Evolutionary conservation across 768 basidiomycete species (phyloP), one percentile per base, ranked within the genome.

Genomic region (Lyophyllum shimeji): DNA sequence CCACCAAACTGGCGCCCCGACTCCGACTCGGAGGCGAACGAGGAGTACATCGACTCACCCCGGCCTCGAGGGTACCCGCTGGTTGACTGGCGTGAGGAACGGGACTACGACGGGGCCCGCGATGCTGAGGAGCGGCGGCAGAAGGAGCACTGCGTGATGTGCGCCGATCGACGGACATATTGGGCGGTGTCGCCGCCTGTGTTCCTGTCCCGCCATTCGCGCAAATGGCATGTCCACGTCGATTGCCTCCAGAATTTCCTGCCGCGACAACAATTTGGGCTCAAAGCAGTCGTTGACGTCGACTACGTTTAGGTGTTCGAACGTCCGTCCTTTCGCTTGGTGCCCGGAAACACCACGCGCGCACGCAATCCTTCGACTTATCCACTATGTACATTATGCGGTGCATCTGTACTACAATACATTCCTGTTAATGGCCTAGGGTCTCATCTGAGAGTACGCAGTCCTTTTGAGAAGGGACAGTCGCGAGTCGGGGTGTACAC

Each of bases 141-240:
- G 15, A 20, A 33, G 45, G 52, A 58, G 29, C 46, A 37, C 21
- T 61, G 60, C 37, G 45, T 37, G 15, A 61, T 61, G 57, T 61
- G 60, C 20, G 60, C 60, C 8, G 52, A 61, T 52, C 57, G 60
- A 15, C 33, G 29, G 2, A 44, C 45, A 18, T 61, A 50, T 9
- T 61, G 60, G 60, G 60, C 60, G 7, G 57, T 61, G 15, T 58
- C 60, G n/a, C 60, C 60, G 11, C 60, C 60, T 2, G 39, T 61
- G 15, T 61, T 61, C 51, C 31, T 61, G 18, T 61, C 60, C 13
- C 52, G 52, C 31, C 54, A 61, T 37, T 61, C 60, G 17, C 57
- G 60, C n/a, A 45, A 54, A 31, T 61, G 60, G 60, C 60, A 61
- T 37, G 24, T 61, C 6, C 60, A 61, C 34, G 27, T 53, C 23